A percentile compares a stretch with the other conserved stretches of the same genome.
Conservation (phyloP, 345 rosid species). For the Crucihimalaya himalaica region DNA sequence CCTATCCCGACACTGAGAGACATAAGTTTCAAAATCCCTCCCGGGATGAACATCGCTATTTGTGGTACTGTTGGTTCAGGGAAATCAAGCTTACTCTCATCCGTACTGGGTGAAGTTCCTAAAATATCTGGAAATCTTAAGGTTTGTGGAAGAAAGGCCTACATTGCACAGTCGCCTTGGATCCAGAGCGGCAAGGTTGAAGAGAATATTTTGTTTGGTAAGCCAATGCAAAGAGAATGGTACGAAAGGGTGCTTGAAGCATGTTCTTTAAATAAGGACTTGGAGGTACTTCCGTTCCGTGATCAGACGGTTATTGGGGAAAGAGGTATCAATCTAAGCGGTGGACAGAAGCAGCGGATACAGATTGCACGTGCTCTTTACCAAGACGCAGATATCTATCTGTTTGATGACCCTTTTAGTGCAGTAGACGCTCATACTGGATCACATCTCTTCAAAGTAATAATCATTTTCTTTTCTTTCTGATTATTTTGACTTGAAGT, state of each 20-base stretch:
- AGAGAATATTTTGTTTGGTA: slow-evolving; percentile 73
- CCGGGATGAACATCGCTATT: slow-evolving; percentile 69
- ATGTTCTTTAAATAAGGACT: slow-evolving; percentile 63
- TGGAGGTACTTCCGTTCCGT: slow-evolving; percentile 54
- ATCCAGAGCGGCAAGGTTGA: slow-evolving; percentile 69
- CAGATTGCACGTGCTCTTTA: slow-evolving; percentile 80
- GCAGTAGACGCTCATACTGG: slow-evolving; percentile 84
- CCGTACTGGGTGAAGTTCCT: slow-evolving; percentile 67
- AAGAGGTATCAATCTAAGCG: slow-evolving; percentile 85
- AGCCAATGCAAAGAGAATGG: slow-evolving; percentile 45
- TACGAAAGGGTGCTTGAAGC: slow-evolving; percentile 58
- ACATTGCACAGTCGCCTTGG: slow-evolving; percentile 83
- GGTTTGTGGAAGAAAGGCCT: slow-evolving; percentile 65
- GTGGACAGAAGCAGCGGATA: slow-evolving; percentile 86
- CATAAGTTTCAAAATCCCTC: slow-evolving; percentile 46
- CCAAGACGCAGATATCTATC: slow-evolving; percentile 63
- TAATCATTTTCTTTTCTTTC: slow-evolving; percentile 8
- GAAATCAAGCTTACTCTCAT: slow-evolving; percentile 77
- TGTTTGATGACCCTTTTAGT: slow-evolving; percentile 80
- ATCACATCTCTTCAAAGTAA: slow-evolving; percentile 69
- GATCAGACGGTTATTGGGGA: slow-evolving; percentile 77
- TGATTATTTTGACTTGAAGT: slow-evolving; percentile 12
- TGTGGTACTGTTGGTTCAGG: slow-evolving; percentile 83
- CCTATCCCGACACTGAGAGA: slow-evolving; percentile 51
- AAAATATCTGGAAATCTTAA: slow-evolving; percentile 57